Evolutionary conservation across 306 rosid species (phyloP).

Genomic region (Dryas octopetala): DNA sequence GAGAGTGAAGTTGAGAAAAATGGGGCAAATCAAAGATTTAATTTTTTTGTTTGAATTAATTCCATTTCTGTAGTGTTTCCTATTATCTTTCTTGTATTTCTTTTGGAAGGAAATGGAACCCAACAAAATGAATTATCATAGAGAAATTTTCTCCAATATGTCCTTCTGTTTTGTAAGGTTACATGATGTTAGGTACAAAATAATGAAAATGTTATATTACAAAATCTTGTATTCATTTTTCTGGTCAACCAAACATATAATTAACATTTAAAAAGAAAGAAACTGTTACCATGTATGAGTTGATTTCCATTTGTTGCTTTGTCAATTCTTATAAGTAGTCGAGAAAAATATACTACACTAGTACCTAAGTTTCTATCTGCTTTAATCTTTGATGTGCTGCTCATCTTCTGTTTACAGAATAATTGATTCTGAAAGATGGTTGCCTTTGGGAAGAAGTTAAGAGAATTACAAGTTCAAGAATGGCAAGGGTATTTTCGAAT

Average conservation of each 20-base stretch:
- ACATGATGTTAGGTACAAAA: not conserved
- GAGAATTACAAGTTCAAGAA: slow-evolving; percentile 83
- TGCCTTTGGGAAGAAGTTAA: slow-evolving; percentile 79
- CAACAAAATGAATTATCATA: not conserved
- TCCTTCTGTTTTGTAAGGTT: not conserved
- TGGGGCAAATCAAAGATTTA: not conserved
- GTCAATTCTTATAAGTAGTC: not conserved
- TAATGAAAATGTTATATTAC: not conserved
- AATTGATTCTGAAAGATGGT: slow-evolving; percentile 52
- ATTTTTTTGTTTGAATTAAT: not conserved
- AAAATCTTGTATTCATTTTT: not conserved
- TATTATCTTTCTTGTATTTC: not conserved
- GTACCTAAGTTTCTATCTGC: not conserved
- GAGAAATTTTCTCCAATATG: not conserved
- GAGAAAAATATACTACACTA: not conserved
- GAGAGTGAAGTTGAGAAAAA: not conserved
- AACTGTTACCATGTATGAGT: not conserved
- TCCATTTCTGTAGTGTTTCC: not conserved
- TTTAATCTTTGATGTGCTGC: slow-evolving; percentile 3
- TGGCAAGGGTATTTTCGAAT: slow-evolving; percentile 62
- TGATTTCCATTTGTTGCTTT: not conserved
- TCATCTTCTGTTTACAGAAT: slow-evolving; percentile 6
- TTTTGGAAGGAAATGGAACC: not conserved
- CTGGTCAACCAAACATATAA: not conserved
- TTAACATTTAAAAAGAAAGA: not conserved